Evolutionary conservation across 495 filamentous ascomycete genomes (phyloP).

Genomic region (Aspergillus sparsus): DNA sequence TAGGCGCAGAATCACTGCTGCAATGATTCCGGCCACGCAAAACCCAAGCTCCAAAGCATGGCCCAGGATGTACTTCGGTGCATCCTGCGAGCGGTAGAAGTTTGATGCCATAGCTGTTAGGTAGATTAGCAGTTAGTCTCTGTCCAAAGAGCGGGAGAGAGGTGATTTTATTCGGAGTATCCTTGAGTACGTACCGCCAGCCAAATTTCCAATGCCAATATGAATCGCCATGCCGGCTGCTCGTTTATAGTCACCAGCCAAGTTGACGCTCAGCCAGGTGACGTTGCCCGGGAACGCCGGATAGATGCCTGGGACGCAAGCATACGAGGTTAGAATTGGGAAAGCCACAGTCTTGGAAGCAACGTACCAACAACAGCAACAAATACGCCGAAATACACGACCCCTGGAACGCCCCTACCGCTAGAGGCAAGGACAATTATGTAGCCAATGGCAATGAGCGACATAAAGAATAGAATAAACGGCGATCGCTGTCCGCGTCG

Average conservation of each 20-base stretch:
- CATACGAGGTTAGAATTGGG: not conserved
- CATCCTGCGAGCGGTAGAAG: constrained; percentile 68
- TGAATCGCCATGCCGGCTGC: constrained; percentile 73
- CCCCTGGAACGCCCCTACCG: constrained; percentile 53
- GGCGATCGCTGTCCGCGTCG: constrained; percentile 59
- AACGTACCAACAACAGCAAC: constrained; percentile 65
- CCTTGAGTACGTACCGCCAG: constrained; percentile 47
- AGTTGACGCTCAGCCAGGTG: constrained; percentile 71
- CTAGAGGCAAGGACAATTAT: constrained; percentile 53
- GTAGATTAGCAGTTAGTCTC: not conserved
- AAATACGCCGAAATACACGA: constrained; percentile 75
- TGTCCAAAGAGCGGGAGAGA: not conserved
- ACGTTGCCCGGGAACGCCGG: constrained; percentile 62
- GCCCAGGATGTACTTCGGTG: constrained; percentile 65
- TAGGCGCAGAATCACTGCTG: constrained; percentile 53
- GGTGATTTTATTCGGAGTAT: not conserved
- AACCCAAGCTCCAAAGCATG: constrained; percentile 71
- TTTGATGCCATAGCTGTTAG: constrained; percentile 68
- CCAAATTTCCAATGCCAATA: constrained; percentile 73
- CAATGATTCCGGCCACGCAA: constrained; percentile 60
- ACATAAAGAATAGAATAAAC: constrained; percentile 62
- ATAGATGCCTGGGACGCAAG: constrained; percentile 34
- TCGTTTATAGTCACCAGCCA: constrained; percentile 70
- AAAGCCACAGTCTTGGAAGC: constrained; percentile 30
- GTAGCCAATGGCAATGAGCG: constrained; percentile 66